These are phyloP conservation scores for Pterocarpus santalinus DNA, from an alignment of 306 rosid species.

Conservation along the genomic window DNA sequence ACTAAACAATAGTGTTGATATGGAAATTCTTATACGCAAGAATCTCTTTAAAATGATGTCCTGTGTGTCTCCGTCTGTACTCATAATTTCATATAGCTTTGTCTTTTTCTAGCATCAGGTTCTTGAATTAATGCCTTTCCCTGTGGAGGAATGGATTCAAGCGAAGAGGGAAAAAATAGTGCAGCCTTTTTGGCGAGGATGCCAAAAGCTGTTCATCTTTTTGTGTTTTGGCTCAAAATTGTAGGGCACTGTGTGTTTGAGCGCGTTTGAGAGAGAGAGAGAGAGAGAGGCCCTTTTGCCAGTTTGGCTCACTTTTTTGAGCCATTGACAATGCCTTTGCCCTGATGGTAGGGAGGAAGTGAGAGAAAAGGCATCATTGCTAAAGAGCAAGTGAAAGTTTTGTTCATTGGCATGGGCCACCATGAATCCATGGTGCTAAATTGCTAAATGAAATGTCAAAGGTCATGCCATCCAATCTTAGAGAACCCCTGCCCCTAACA, in stretches of 20 bases:
- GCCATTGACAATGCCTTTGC: conserved; percentile 48
- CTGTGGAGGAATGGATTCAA: conserved; percentile 50
- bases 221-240: conserved; percentile 59
- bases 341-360: conserved; percentile 6
- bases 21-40: neutral
- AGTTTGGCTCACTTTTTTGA: conserved; percentile 49
- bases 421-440: conserved; percentile 38
- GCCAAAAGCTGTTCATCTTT: conserved; percentile 63
- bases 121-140: conserved; percentile 51
- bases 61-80: neutral
- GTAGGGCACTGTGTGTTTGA: conserved; percentile 54
- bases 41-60: conserved; percentile 19
- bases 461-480: conserved; percentile 42
- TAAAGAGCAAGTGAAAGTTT: conserved; percentile 57
- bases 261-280: neutral
- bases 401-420: conserved; percentile 75
- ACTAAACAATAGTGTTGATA: neutral
- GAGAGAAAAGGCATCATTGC: conserved; percentile 66
- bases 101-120: conserved; percentile 49
- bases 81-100: conserved; percentile 20
- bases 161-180: conserved; percentile 42
- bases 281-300: conserved; percentile 32
- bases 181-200: conserved; percentile 58
- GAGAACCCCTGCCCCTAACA: conserved; percentile 53
- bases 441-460: conserved; percentile 56